Conservation (phyloP, 148 eudicot genomes). For the Arbutus unedo region DNA sequence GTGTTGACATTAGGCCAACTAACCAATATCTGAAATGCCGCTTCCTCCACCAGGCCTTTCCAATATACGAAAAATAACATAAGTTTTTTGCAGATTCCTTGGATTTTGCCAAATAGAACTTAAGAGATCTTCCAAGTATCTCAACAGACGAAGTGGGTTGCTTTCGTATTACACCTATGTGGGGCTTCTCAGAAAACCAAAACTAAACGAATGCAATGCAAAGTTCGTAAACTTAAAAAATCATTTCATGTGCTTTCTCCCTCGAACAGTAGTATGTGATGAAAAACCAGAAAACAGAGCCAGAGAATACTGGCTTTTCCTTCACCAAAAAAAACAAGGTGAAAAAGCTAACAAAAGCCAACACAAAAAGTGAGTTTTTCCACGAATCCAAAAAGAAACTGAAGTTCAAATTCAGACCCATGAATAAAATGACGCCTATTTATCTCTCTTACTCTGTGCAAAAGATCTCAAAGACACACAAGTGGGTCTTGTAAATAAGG, state of each 20-base stretch:
- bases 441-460: slow-evolving; percentile 11
- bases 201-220: slow-evolving; percentile 26
- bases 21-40: not conserved
- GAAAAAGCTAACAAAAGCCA: slow-evolving; percentile 12
- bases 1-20: too few relatives aligned
- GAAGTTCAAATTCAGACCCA: slow-evolving; percentile 28
- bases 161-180: too few relatives aligned
- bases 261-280: too few relatives aligned
- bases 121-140: not conserved
- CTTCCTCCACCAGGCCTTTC: slow-evolving; percentile 12
- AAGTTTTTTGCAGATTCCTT: not conserved
- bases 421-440: slow-evolving; percentile 24
- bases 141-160: slow-evolving; percentile 1
- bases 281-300: too few relatives aligned
- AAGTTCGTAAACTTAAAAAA: slow-evolving; percentile 16
- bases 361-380: too few relatives aligned
- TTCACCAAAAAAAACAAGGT: slow-evolving; percentile 11
- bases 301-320: too few relatives aligned
- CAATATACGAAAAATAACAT: not conserved
- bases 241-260: slow-evolving; percentile 37
- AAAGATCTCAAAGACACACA: slow-evolving; percentile 26
- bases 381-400: slow-evolving; percentile 39
- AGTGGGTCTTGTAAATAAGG: slow-evolving; percentile 26
- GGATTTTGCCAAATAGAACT: slow-evolving; percentile 10
- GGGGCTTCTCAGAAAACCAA: slow-evolving; percentile 39